Evolutionary conservation across 306 rosid genomes (phyloP), one percentile per base, ranked within the genome.

Genomic region (Hippophae gyantsensis): DNA sequence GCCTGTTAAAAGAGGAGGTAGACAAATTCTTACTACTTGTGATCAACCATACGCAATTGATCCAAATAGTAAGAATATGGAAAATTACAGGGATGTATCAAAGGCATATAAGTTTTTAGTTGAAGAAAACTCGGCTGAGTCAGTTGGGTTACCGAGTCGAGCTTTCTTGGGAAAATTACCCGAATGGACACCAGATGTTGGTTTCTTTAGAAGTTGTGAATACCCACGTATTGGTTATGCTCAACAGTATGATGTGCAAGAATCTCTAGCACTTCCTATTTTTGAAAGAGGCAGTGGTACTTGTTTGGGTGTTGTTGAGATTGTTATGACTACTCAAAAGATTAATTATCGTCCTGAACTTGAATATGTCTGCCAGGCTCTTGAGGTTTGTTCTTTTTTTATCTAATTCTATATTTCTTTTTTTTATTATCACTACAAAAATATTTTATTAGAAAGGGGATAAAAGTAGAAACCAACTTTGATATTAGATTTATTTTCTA

Each of bases 221-320:
- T 78, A 76, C 53, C 79, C 82, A 0, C 58, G 63, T 0, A 43
- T 58, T 40, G 58, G 48, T 13, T 55, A 64, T 46, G 69, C 60
- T 0, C 65, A 70, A 14, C 52, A 67, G 54, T 23, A 44, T 9
- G 68, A 63, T 58, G 76, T 67, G 11, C 59, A 70, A 1, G 85
- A 81, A n/a, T 73, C 79, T 32, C 27, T 81, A 7, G 79, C 83
- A 7, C 74, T 84, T 56, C 92, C 92, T 0, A 75, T 81, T 1
- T 79, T 84, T 5, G 78, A 81, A 51, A 58, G 72, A 45, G 79
- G 83, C 9, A 74, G 49, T 5, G 69, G 64, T 1, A 67, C 80
- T 13, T 81, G 87, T 56, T 78, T 79, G 3, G 92, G 85, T 47
- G 80, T 79, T 27, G 57, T 79, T 7, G 83, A 81, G 61, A 57